Evolutionary conservation across 257 asterid genomes (phyloP).

Genomic region (Nyctanthes arbortristis): DNA sequence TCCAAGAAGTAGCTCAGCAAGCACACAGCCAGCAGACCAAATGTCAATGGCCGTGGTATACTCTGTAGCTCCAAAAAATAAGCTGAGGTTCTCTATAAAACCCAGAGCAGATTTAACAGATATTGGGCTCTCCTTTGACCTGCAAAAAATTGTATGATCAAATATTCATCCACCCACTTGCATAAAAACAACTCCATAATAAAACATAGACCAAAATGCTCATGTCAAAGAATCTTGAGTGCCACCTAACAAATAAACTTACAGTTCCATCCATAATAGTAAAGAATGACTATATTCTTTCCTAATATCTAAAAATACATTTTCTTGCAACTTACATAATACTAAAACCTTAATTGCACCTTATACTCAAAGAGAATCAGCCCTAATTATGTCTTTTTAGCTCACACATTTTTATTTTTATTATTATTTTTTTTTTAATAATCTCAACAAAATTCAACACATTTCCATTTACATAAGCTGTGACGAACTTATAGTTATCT

Average conservation of each 20-base stretch:
- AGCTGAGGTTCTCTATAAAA: conserved; percentile 87
- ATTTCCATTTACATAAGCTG: no score
- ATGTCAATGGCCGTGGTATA: conserved; percentile 76
- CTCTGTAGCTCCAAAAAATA: conserved; percentile 87
- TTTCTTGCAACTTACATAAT: no score
- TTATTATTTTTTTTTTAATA: no score
- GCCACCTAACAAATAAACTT: neutral
- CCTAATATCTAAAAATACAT: no score
- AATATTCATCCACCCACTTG: conserved; percentile 12
- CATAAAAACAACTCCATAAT: neutral
- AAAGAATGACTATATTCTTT: no score
- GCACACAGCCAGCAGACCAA: conserved; percentile 92
- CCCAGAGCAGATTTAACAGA: conserved; percentile 87
- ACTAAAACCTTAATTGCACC: no score
- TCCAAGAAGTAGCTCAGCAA: conserved; percentile 84
- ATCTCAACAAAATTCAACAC: no score
- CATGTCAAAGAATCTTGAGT: neutral
- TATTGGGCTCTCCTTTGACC: conserved; percentile 92
- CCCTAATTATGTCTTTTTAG: no score
- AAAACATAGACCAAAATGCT: neutral
- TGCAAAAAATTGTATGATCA: conserved; percentile 31
- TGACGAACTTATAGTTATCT: no score
- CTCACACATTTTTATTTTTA: no score
- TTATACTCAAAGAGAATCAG: no score
- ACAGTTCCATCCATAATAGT: neutral